Conservation (phyloP, 257 asterid genomes). For the Parsonsia alboflavescens region DNA sequence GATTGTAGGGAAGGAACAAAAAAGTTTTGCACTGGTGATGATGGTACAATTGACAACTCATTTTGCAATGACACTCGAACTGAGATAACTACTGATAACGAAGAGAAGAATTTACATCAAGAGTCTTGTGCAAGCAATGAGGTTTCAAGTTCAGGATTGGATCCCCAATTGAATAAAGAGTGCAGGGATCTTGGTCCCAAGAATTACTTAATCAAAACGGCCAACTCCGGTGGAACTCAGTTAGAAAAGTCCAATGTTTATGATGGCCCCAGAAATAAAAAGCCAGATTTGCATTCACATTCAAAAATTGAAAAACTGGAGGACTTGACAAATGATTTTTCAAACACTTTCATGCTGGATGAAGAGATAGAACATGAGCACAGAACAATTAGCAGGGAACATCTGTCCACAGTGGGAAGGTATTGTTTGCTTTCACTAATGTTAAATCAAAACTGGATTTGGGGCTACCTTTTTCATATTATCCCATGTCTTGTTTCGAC, state of each 20-base stretch:
- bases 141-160: conserved; percentile 22
- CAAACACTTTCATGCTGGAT: conserved; percentile 70
- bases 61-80: conserved; percentile 19
- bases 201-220: conserved; percentile 20
- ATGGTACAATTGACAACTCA: conserved; percentile 23
- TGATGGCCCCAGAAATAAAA: conserved; percentile 21
- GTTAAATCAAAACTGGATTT: neutral
- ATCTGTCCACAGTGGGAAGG: conserved; percentile 47
- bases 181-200: conserved; percentile 19
- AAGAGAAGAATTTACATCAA: conserved; percentile 27
- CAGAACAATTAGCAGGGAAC: conserved; percentile 27
- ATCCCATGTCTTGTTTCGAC: neutral
- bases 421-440: conserved; percentile 22
- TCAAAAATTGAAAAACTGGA: conserved; percentile 30
- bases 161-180: conserved; percentile 18
- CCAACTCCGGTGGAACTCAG: conserved; percentile 27
- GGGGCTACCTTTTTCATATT: neutral
- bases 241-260: conserved; percentile 17
- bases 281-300: conserved; percentile 24
- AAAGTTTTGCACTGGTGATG: conserved; percentile 25
- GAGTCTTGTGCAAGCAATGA: conserved; percentile 20
- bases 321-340: conserved; percentile 54
- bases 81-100: conserved; percentile 17
- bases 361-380: conserved; percentile 78
- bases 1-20: conserved; percentile 25